Conservation (phyloP, 305 asterid genomes). For the Nicotiana rustica region DNA sequence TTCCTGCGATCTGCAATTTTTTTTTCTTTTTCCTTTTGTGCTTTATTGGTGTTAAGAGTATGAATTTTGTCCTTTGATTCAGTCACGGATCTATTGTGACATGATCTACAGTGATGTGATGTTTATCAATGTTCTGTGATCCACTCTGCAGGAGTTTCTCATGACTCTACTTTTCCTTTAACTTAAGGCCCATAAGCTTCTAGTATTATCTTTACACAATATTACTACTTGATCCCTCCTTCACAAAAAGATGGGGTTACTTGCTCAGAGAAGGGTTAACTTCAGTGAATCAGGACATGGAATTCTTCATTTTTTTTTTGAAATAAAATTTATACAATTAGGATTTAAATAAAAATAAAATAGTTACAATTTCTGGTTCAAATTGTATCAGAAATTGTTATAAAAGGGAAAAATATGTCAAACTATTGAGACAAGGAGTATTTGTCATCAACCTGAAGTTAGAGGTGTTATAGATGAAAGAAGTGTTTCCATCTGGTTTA, state of each 20-base stretch:
- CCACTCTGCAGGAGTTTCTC: conserved; percentile 4
- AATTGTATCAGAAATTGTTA: conserved; percentile 2
- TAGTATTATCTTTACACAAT: conserved; percentile 5
- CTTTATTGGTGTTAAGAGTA: background rate
- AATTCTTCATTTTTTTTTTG: background rate
- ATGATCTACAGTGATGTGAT: background rate
- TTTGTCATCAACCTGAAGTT: background rate
- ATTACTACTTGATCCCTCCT: background rate
- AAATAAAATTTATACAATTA: background rate
- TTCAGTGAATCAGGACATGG: background rate
- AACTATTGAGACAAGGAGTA: background rate
- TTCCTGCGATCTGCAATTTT: background rate
- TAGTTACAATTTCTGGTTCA: background rate
- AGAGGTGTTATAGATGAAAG: background rate
- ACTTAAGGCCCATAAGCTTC: background rate
- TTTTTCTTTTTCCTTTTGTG: background rate
- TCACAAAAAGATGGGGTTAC: background rate
- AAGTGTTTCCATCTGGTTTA: background rate
- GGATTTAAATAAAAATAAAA: background rate
- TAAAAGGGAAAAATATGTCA: background rate
- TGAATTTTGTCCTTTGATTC: background rate
- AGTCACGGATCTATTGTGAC: conserved; percentile 30
- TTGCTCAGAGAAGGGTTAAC: conserved; percentile 17
- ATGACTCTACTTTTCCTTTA: conserved; percentile 17
- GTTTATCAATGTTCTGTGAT: conserved; percentile 28